These are phyloP conservation scores for Alloascoidea africana DNA, from an alignment of 805 yeast genomes.

Conservation along the genomic window DNA sequence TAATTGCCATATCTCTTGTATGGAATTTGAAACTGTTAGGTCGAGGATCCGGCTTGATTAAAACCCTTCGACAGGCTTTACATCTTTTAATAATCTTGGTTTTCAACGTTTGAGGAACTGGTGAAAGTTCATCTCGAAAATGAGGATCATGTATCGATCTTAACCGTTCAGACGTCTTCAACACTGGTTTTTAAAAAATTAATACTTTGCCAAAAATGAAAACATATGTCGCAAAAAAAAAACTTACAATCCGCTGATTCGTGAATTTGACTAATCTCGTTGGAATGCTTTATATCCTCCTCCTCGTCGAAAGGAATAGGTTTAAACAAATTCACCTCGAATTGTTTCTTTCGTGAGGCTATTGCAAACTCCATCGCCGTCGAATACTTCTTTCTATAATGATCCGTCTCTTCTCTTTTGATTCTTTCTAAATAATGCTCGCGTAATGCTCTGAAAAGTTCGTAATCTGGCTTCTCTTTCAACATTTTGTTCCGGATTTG, in stretches of 20 bases:
- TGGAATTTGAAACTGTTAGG: constrained; percentile 11
- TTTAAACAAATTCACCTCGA: not conserved
- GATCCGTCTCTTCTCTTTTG: not conserved
- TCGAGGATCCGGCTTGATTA: constrained; percentile 16
- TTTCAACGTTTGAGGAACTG: constrained; percentile 13
- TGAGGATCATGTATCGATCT: not conserved
- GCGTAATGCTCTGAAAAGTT: not conserved
- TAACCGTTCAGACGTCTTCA: not conserved
- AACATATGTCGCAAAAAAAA: not conserved
- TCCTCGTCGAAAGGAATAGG: not conserved
- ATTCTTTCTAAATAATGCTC: not conserved
- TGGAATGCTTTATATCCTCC: not conserved
- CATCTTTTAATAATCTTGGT: constrained; percentile 15
- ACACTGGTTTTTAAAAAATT: not conserved
- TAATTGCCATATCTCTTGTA: constrained; percentile 12
- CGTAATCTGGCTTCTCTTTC: not conserved
- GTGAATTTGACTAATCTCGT: not conserved
- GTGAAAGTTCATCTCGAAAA: constrained; percentile 6
- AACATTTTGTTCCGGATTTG: constrained; percentile 4
- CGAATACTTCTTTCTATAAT: not conserved
- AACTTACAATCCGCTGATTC: not conserved
- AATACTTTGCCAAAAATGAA: not conserved
- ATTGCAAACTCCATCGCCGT: not conserved
- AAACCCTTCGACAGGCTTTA: constrained; percentile 16
- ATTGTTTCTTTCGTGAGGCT: not conserved